Evolutionary conservation across 495 filamentous ascomycete genomes (phyloP), one percentile per base, ranked within the genome.

Genomic region (Aspergillus diversus): DNA sequence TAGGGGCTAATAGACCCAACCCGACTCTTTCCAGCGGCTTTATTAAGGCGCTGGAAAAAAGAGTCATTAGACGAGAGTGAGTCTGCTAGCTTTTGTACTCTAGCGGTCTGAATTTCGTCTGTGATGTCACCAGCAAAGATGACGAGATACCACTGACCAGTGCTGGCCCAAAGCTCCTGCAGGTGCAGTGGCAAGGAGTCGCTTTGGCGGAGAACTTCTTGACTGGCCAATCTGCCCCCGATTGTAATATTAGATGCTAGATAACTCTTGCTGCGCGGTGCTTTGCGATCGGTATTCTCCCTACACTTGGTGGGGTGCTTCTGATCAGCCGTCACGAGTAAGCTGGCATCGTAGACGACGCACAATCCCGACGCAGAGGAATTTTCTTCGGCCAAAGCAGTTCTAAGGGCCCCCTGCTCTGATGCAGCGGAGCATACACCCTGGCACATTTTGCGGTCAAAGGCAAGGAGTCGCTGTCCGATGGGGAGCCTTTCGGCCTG

Each of bases 391-490:
- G 7, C 21, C 13, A 60, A 48, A 35, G 58, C 27, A 21, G 32
- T n/a, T 43, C 21, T 52, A 8, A 60, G 58, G 8, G 59, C 15
- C 34, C 11, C 8, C 11, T 51, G 16, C 46, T n/a, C 21, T 5
- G 16, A 3, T 3, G 2, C 15, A 6, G 33, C 35, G 35, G 79
- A 79, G 60, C 51, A 59, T 12, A 65, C 54, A 2, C 57, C 57
- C 4, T 12, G 50, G 27, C 46, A 59, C 43, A 83, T 84, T 34
- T 73, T 75, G 39, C 77, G 77, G 66, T 90, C 88, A 63, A 89
- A 90, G 43, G 79, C 77, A 48, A 91, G 86, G 15, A 91, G 79
- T 53, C 86, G 83, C 63, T 87, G 79, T 6, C 88, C 89, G 43
- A 90, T 77, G 16, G 74, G 74, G 12, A 81, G 80, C 12, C 89